Evolutionary conservation across 768 basidiomycete species (phyloP).

Genomic region (Suillus americanus): DNA sequence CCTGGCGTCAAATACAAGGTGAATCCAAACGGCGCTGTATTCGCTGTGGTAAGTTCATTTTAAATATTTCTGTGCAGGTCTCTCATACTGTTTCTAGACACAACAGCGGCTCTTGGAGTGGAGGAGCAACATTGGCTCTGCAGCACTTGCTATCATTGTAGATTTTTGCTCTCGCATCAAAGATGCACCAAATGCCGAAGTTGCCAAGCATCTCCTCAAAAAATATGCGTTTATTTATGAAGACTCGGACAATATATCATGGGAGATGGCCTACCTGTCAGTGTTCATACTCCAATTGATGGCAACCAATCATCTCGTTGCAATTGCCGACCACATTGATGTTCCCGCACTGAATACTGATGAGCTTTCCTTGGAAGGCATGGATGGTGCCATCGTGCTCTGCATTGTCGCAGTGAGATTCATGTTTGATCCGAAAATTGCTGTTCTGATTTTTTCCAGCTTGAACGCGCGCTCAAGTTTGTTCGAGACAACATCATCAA

Average conservation of each 20-base stretch:
- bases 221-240: constrained; percentile 8
- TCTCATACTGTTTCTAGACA: neutral
- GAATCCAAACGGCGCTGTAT: constrained; percentile 1
- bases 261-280: constrained; percentile 1
- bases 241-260: neutral
- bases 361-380: neutral
- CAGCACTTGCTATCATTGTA: constrained; percentile 3
- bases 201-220: neutral
- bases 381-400: neutral
- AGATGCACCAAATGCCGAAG: neutral
- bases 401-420: neutral
- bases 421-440: neutral
- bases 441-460: neutral
- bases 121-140: constrained; percentile 7
- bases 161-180: constrained; percentile 3
- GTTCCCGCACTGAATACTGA: neutral
- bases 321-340: neutral
- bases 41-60: constrained; percentile 1
- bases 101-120: constrained; percentile 6
- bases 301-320: constrained; percentile 1
- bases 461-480: neutral
- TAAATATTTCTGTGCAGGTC: neutral
- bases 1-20: constrained; percentile 2
- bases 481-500: neutral
- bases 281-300: constrained; percentile 9